Evolutionary conservation across 805 yeast genomes (phyloP).

Genomic region (Saccharomyces paradoxus): DNA sequence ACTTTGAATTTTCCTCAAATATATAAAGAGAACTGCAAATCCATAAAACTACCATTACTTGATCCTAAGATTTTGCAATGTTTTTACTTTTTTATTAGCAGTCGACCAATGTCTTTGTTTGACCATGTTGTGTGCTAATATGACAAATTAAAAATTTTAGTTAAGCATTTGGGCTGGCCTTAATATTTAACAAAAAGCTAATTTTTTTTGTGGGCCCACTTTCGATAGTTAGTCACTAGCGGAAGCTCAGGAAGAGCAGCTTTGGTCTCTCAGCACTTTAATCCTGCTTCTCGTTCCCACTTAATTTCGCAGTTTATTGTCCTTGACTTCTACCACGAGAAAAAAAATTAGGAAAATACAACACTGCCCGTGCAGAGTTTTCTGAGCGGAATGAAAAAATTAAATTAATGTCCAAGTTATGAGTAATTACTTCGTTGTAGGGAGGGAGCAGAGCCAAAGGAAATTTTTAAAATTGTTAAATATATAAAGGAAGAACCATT

Average conservation of each 20-base stretch:
- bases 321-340: not conserved
- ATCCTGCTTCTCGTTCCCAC: not conserved
- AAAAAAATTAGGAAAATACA: not conserved
- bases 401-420: not conserved
- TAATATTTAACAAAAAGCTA: not conserved
- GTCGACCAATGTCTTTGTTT: too few relatives aligned
- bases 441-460: not conserved
- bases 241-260: not conserved
- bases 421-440: not conserved
- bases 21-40: not conserved
- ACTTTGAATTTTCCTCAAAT: not conserved
- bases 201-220: not conserved
- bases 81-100: too few relatives aligned
- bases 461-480: not conserved
- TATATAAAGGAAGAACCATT: not conserved
- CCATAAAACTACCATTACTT: not conserved
- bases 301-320: not conserved
- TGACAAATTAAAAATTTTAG: not conserved
- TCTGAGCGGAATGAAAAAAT: not conserved
- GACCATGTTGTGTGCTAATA: not conserved
- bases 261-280: not conserved
- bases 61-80: too few relatives aligned
- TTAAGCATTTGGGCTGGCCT: not conserved
- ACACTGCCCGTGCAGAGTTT: not conserved
- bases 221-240: not conserved